Evolutionary conservation across 495 filamentous ascomycete genomes (phyloP).

Genomic region (Tuber umbilicatum): DNA sequence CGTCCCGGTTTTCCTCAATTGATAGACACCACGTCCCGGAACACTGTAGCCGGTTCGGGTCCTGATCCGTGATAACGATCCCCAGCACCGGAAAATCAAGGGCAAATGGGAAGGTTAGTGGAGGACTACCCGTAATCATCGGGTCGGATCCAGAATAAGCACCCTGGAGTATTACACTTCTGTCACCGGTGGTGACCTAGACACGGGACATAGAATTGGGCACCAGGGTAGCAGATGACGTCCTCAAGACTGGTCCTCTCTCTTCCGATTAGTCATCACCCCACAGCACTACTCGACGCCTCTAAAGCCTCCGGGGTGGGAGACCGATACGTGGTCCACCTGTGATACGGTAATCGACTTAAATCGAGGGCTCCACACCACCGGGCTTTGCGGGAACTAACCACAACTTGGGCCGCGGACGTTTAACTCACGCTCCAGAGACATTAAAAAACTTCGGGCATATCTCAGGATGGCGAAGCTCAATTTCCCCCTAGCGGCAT

Average conservation of each 20-base stretch:
- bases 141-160: conserved; percentile 50
- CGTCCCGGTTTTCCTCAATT: not conserved
- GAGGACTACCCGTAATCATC: conserved; percentile 47
- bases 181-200: conserved; percentile 43
- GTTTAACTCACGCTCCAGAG: no score
- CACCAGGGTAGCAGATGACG: conserved; percentile 45
- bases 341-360: no score
- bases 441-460: no score
- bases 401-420: no score
- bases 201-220: conserved; percentile 48
- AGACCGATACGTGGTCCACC: no score
- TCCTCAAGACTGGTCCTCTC: conserved; percentile 53
- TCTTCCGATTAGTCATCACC: conserved; percentile 54
- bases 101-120: not conserved
- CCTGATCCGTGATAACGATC: conserved; percentile 2
- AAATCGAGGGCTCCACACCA: no score
- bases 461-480: conserved; percentile 48
- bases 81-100: not conserved
- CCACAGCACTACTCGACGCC: conserved; percentile 41
- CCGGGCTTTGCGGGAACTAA: no score
- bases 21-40: not conserved
- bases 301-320: no score
- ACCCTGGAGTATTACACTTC: conserved; percentile 50
- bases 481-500: conserved; percentile 24
- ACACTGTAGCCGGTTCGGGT: conserved; percentile 16